phyloP scores from a whole-genome alignment of 805 yeast species.

The Brettanomyces custersianus region DNA sequence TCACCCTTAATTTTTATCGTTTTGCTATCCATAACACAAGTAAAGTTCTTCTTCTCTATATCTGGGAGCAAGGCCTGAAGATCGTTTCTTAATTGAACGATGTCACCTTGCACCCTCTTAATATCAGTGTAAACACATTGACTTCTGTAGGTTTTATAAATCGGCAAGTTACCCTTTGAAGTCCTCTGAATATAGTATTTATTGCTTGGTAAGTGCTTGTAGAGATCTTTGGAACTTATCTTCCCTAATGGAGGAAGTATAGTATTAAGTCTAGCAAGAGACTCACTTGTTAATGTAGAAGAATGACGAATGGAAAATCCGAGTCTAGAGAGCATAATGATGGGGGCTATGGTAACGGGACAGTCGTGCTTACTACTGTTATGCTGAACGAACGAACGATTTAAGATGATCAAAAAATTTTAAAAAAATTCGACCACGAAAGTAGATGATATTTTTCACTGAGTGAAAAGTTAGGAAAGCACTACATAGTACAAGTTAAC shows the following conservation, averaged over 20 bases:
- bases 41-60: slow-evolving; percentile 35
- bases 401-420: too few species aligned
- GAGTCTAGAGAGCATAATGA: too few species aligned
- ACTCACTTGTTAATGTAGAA: too few species aligned
- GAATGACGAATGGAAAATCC: too few species aligned
- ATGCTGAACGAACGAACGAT: too few species aligned
- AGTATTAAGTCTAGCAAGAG: slow-evolving; percentile 7
- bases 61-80: slow-evolving; percentile 41
- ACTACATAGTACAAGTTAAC: too few species aligned
- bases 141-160: slow-evolving; percentile 60
- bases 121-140: slow-evolving; percentile 63
- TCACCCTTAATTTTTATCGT: slow-evolving; percentile 49
- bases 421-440: too few species aligned
- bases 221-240: slow-evolving; percentile 17
- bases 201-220: slow-evolving; percentile 24
- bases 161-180: slow-evolving; percentile 66
- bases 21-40: slow-evolving; percentile 40
- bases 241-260: slow-evolving; percentile 20
- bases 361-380: too few species aligned
- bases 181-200: slow-evolving; percentile 42
- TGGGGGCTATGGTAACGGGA: too few species aligned
- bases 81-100: slow-evolving; percentile 57
- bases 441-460: too few species aligned
- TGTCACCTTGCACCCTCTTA: slow-evolving; percentile 62
- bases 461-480: too few species aligned